Evolutionary conservation across 257 asterid genomes (phyloP), one percentile per base, ranked within the genome.

Genomic region (Solanum peruvianum): DNA sequence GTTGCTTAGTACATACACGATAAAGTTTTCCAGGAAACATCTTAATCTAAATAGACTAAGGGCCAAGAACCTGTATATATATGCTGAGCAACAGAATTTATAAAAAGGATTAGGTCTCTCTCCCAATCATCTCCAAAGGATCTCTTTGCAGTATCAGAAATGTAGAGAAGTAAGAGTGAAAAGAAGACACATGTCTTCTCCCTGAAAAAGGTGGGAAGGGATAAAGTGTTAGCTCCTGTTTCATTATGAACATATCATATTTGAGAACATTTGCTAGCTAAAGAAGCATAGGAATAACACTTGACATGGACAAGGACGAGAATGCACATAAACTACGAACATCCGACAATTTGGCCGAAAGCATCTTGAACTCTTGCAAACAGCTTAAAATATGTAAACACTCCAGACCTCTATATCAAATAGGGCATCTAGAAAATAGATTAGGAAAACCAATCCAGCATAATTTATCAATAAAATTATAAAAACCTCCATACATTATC

Each of bases 131-230:
- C 90, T 85, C 87, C 44, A 87, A 44, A 31, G 73, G 86, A 90
- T 45, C 73, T 84, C 33, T 49, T 85, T 88, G 89, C 93, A 88
- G 78, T 87, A 70, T 90, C 95, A 77, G 93, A 92, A 80, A 93
- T 78, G 84, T 87, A 91, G 86, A 91, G 94, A 89, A 97, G 90
- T 76, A 92, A 23, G 64, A 93, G 86, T 23, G 99, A 93, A 89
- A 95, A 90, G 86, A 97, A 89, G 49, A 91, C 94, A 16, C 93
- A 92, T 25, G 87, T 94, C 93, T 92, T 93, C 91, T 96, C 99
- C 94, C 99, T 97, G 92, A 87, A 87, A 73, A 93, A 75, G 76
- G 69, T 58, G 88, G 75, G 42, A 16, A 78, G 42, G 56, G 45
- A 70, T 70, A 84, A 89, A 33, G 76, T 16, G 56, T 58, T 41